phyloP scores from a whole-genome alignment of 805 yeast genomes.

The Saturnispora gosingensis region DNA sequence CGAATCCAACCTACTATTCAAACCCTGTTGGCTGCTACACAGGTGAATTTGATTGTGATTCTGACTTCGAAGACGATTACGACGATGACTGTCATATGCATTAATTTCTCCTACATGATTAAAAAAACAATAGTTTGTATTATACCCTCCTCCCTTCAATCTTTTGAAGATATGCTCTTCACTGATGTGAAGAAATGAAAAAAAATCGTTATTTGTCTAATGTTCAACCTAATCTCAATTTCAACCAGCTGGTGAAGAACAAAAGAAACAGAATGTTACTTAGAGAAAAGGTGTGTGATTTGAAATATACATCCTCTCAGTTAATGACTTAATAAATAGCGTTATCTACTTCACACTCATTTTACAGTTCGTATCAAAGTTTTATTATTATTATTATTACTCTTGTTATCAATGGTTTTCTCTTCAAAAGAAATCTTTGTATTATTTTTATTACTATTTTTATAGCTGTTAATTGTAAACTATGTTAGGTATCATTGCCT shows the following conservation, averaged over 20 bases:
- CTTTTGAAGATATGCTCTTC: not conserved
- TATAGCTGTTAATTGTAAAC: not conserved
- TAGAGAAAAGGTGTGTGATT: not conserved
- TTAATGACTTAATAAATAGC: not conserved
- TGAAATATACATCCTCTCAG: not conserved
- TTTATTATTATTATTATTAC: not conserved
- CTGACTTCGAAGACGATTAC: slow-evolving; percentile 19
- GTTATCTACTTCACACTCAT: not conserved
- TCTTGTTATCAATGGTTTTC: not conserved
- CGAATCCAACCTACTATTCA: slow-evolving; percentile 2
- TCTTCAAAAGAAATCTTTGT: not conserved
- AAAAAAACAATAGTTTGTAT: not conserved
- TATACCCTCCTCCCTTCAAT: not conserved
- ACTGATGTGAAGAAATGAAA: not conserved
- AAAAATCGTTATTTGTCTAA: not conserved
- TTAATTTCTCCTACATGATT: not conserved
- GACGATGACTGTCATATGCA: slow-evolving; percentile 14
- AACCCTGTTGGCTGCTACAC: slow-evolving; percentile 8
- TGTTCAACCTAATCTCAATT: not conserved
- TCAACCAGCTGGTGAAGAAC: not conserved
- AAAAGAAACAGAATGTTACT: not conserved
- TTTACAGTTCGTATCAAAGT: not conserved
- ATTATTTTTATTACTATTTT: not conserved
- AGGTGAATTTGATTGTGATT: slow-evolving; percentile 19
- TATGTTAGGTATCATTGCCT: not conserved